Base-by-base conservation (phyloP, 2,329 filamentous ascomycete genomes). In the Colletotrichum sp. region DNA sequence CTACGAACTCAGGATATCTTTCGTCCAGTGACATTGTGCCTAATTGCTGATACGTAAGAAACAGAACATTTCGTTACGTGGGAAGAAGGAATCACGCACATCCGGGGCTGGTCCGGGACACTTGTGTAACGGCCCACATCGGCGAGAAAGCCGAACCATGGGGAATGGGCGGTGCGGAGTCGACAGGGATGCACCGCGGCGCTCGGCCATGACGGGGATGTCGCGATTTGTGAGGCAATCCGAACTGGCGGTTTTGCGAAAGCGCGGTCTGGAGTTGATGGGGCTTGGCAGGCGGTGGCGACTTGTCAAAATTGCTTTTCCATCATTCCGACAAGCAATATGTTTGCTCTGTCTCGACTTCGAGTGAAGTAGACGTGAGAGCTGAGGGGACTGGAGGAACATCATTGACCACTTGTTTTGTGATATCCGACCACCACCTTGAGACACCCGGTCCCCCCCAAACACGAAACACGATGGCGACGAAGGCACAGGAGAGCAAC, bases 141-240 rank as follows among this genome's bases (percentile, higher is more conserved):
- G 73, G 73, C 64, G 63, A 69, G 63, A 72, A 72, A 21, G 55
- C 73, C 73, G 73, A 69, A 24, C 3, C 32, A 12, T 52, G 69
- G 69, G 26, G 39, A n/a, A 18, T 26, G 55, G 57, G 30, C 16
- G 28, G 13, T 75, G 62, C 69, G 36, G 55, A 57, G 44, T 28
- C 18, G 30, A 44, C 64, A 73, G 36, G 65, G 59, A 60, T 16
- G 6, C 16, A 30, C 34, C 18, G 44, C 39, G 44, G 44, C 12
- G 57, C 3, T 34, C 55, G 44, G 69, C 57, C 26, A 57, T 26
- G 32, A 68, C 55, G 55, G 64, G 73, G 55, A 72, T 69, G 69
- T 67, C 32, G 39, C 64, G 39, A 68, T 68, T 52, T 63, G 73
- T n/a, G 55, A 55, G 44, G n/a, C 39, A 59, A 63, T 63, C 39